These are phyloP conservation scores for Epichloe uncinata DNA, from an alignment of 2,329 filamentous ascomycete species.

Conservation along the genomic window DNA sequence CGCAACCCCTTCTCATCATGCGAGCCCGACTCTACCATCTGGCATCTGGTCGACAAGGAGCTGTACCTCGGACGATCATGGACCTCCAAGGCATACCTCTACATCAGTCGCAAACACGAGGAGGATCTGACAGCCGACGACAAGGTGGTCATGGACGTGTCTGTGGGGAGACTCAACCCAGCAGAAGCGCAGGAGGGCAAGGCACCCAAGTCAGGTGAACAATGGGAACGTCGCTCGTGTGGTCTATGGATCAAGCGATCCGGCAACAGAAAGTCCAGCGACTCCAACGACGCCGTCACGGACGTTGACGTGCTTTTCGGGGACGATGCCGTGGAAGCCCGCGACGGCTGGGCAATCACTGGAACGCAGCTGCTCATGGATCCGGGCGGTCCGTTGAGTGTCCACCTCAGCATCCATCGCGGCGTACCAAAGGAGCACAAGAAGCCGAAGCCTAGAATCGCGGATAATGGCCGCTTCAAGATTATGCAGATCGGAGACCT, in stretches of 20 bases:
- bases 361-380: constrained; percentile 63
- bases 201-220: constrained; percentile 30
- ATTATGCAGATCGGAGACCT: constrained; percentile 94
- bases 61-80: constrained; percentile 65
- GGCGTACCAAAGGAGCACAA: constrained; percentile 51
- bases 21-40: constrained; percentile 54
- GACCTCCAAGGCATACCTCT: constrained; percentile 65
- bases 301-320: constrained; percentile 80
- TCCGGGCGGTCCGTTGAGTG: constrained; percentile 45
- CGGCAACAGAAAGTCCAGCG: constrained; percentile 56
- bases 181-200: constrained; percentile 11
- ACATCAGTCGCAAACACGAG: constrained; percentile 73
- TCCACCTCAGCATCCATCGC: constrained; percentile 65
- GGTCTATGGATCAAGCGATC: constrained; percentile 77
- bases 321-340: constrained; percentile 79
- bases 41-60: constrained; percentile 83
- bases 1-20: constrained; percentile 65
- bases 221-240: constrained; percentile 65
- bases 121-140: constrained; percentile 65
- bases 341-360: constrained; percentile 70
- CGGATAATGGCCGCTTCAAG: constrained; percentile 88
- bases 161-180: constrained; percentile 61
- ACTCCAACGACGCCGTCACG: constrained; percentile 62
- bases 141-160: constrained; percentile 66
- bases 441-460: constrained; percentile 63